These are phyloP conservation scores for Rhododendron griersonianum DNA, from an alignment of 148 eudicot species.

Conservation along the genomic window DNA sequence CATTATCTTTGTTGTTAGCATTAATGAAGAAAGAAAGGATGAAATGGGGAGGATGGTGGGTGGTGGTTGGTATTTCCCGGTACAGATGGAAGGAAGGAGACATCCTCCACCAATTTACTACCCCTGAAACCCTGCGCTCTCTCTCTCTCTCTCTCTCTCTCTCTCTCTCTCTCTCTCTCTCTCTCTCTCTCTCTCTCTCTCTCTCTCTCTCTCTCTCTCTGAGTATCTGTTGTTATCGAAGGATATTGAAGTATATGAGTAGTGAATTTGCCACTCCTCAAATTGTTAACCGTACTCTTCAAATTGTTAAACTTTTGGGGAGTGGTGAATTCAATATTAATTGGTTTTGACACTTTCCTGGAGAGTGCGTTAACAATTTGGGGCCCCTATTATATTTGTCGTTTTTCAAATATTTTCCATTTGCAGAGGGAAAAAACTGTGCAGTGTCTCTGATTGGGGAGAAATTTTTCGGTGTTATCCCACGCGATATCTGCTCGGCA, in stretches of 20 bases:
- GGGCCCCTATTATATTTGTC: neutral
- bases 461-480: too few species aligned
- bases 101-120: neutral
- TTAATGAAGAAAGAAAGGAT: too few species aligned
- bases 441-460: neutral
- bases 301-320: too few species aligned
- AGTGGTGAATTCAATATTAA: too few species aligned
- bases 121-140: neutral
- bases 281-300: too few species aligned
- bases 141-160: neutral
- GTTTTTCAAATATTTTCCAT: neutral
- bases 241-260: neutral
- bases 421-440: neutral
- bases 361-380: too few species aligned
- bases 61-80: neutral
- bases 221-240: neutral
- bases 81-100: conserved; percentile 5
- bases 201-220: neutral
- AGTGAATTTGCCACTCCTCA: too few species aligned
- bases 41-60: neutral
- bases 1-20: too few species aligned
- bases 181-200: neutral
- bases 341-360: too few species aligned
- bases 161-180: neutral
- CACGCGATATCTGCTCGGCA: rapidly evolving